Percentiles rank a stretch among this genome's conserved stretches.
phyloP scores from a whole-genome alignment of 2,329 filamentous ascomycete genomes.

The Scytalidium lignicola region DNA sequence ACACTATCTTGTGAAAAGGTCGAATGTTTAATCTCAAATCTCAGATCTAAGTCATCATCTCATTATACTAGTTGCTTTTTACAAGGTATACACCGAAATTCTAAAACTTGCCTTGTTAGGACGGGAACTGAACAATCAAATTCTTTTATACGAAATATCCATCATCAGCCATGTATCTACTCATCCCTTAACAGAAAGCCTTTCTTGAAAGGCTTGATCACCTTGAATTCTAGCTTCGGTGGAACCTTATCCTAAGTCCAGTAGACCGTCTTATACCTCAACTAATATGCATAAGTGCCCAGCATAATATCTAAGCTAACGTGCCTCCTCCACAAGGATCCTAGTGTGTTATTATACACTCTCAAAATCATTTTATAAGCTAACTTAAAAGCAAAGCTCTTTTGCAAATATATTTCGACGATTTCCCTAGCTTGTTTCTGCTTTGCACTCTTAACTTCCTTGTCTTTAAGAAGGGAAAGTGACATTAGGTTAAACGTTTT shows the following conservation, averaged over 20 bases:
- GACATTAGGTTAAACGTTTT: slow-evolving; percentile 47
- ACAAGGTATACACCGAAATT: too few relatives aligned
- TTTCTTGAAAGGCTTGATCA: slow-evolving; percentile 33
- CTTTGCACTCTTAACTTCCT: slow-evolving; percentile 36
- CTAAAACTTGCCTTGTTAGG: too few relatives aligned
- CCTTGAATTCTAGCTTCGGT: slow-evolving; percentile 27
- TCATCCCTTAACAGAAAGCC: slow-evolving; percentile 29
- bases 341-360: slow-evolving; percentile 44
- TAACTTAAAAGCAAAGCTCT: slow-evolving; percentile 51
- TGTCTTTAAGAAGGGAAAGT: slow-evolving; percentile 31
- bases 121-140: too few relatives aligned
- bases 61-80: too few relatives aligned
- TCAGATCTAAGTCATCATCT: too few relatives aligned
- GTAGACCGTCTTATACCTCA: slow-evolving; percentile 43
- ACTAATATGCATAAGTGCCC: slow-evolving; percentile 50
- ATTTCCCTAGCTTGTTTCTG: slow-evolving; percentile 45
- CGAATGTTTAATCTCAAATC: too few relatives aligned
- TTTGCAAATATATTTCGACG: slow-evolving; percentile 43
- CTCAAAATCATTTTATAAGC: slow-evolving; percentile 48
- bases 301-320: slow-evolving; percentile 41
- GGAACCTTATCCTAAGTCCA: slow-evolving; percentile 41
- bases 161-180: too few relatives aligned
- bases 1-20: too few relatives aligned
- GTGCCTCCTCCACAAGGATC: slow-evolving; percentile 47
- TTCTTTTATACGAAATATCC: too few relatives aligned